Evolutionary conservation across 768 basidiomycete species (phyloP).

Genomic region (Hemileccinum impolitum): DNA sequence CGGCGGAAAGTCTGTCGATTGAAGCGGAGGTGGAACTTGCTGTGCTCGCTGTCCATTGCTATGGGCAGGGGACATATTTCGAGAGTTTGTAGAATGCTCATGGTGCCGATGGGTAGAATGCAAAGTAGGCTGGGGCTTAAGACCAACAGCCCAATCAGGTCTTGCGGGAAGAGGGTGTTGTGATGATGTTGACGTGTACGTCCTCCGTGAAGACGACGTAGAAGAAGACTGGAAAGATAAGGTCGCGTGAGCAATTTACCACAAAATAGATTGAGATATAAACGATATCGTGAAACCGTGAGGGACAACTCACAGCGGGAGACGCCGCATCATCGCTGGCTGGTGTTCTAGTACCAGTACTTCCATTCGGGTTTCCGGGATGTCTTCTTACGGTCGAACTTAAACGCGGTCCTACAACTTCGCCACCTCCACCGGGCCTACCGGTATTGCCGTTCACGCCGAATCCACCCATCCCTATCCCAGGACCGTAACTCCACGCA

Average conservation of each 20-base stretch:
- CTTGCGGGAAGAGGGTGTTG: slow-evolving; percentile 77
- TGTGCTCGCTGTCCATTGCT: slow-evolving; percentile 34
- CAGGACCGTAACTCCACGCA: slow-evolving; percentile 73
- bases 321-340: slow-evolving; percentile 75
- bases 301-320: slow-evolving; percentile 60
- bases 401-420: slow-evolving; percentile 64
- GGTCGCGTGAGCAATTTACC: slow-evolving; percentile 6
- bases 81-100: slow-evolving; percentile 41
- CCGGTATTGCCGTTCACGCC: slow-evolving; percentile 28
- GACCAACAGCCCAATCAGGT: slow-evolving; percentile 87
- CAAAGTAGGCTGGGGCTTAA: slow-evolving; percentile 71
- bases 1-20: slow-evolving; percentile 70
- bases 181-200: slow-evolving; percentile 71
- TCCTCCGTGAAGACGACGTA: slow-evolving; percentile 74
- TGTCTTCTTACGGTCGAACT: slow-evolving; percentile 47
- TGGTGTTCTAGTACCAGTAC: slow-evolving; percentile 54
- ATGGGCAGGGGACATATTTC: slow-evolving; percentile 39
- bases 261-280: background rate
- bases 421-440: slow-evolving; percentile 32
- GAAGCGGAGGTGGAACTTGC: slow-evolving; percentile 41
- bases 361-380: slow-evolving; percentile 48
- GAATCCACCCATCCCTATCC: slow-evolving; percentile 48
- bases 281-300: background rate
- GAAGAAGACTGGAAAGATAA: slow-evolving; percentile 62
- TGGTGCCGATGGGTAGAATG: slow-evolving; percentile 54